Conservation (phyloP, 140 eudicot species). For the Erigeron philadelphicus region DNA sequence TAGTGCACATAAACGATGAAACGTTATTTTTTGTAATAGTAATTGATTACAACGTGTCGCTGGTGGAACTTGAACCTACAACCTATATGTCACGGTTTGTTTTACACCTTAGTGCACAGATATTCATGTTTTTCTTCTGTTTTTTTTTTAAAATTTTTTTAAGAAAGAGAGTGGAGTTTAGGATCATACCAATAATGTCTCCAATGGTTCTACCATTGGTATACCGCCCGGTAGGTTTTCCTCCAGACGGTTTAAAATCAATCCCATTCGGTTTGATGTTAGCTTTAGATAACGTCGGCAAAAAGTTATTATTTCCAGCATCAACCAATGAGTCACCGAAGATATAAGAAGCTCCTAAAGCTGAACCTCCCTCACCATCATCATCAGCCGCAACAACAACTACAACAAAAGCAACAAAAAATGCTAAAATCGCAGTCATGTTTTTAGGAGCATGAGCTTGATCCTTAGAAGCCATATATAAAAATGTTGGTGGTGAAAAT, state of each 20-base stretch:
- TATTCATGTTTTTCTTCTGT: not conserved
- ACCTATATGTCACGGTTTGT: too few species aligned
- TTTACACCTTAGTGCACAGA: too few species aligned
- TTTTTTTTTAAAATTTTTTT: too few species aligned
- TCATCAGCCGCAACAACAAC: slow-evolving; percentile 15
- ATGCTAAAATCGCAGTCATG: slow-evolving; percentile 16
- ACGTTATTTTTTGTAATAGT: too few species aligned
- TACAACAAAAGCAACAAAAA: slow-evolving; percentile 24
- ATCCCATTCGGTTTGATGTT: slow-evolving; percentile 74
- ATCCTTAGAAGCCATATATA: slow-evolving; percentile 27
- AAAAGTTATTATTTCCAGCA: slow-evolving; percentile 82
- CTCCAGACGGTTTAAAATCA: slow-evolving; percentile 70
- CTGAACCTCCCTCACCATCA: slow-evolving; percentile 28
- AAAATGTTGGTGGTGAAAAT: not conserved
- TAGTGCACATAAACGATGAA: not conserved
- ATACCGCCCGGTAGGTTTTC: slow-evolving; percentile 83
- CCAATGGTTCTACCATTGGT: slow-evolving; percentile 93
- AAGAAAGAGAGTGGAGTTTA: not conserved
- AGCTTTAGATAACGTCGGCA: slow-evolving; percentile 73
- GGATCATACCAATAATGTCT: slow-evolving; percentile 68
- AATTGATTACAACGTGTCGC: too few species aligned
- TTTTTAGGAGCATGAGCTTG: not conserved
- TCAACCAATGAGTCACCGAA: slow-evolving; percentile 95
- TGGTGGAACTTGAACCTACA: too few species aligned
- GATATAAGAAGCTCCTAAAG: slow-evolving; percentile 79